Conservation (phyloP, 495 filamentous ascomycete species). For the Xylaria sp. region DNA sequence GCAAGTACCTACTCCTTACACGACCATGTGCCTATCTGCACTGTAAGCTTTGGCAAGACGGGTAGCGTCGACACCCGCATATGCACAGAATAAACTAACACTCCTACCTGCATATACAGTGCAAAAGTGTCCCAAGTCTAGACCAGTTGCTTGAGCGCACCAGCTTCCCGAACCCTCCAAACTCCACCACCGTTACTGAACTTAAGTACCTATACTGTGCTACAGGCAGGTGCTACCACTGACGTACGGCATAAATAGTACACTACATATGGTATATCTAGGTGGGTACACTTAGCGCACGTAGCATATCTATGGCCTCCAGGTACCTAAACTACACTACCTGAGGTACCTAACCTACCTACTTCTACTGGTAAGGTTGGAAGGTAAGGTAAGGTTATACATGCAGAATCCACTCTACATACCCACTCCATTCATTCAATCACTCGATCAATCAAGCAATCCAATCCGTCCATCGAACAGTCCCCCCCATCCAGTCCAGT, state of each 20-base stretch:
- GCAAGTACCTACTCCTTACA: not conserved
- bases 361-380: not conserved
- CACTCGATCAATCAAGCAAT: constrained; percentile 17
- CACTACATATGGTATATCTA: too few species aligned
- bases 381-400: too few species aligned
- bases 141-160: not conserved
- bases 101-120: not conserved
- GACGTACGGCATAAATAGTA: too few species aligned
- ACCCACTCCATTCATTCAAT: constrained; percentile 16
- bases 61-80: not conserved
- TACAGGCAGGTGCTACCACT: not conserved
- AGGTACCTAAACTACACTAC: too few species aligned
- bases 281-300: too few species aligned
- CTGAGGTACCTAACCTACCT: not conserved
- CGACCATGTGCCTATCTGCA: not conserved
- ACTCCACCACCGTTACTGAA: not conserved
- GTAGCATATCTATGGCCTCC: too few species aligned
- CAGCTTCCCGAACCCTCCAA: not conserved
- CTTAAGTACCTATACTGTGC: not conserved
- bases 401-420: constrained; percentile 11
- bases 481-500: constrained; percentile 5
- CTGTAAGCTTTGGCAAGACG: not conserved
- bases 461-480: constrained; percentile 4
- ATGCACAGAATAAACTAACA: constrained; percentile 12
- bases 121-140: not conserved